Evolutionary conservation across 805 yeast genomes (phyloP).

Genomic region (Torulaspora microellipsoides): DNA sequence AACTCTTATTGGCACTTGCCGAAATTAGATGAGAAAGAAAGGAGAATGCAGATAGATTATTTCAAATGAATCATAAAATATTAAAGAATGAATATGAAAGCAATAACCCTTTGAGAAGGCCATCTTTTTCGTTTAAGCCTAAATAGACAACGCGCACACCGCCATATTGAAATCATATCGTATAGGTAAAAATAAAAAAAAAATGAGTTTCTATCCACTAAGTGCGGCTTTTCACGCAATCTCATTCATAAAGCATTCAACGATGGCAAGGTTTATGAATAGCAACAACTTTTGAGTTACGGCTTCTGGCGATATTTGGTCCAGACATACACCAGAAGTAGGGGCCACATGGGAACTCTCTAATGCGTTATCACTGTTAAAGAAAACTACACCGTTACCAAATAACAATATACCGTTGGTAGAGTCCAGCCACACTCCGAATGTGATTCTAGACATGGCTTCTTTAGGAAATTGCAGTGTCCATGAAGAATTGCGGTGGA

Average conservation of each 20-base stretch:
- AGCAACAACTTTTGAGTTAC: slow-evolving; percentile 16
- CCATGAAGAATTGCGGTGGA: slow-evolving; percentile 1
- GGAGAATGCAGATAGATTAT: no score
- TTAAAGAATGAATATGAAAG: no score
- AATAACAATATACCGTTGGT: slow-evolving; percentile 20
- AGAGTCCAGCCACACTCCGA: slow-evolving; percentile 24
- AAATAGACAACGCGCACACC: no score
- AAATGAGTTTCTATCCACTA: no score
- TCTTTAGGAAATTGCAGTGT: neutral
- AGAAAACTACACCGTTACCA: slow-evolving; percentile 11
- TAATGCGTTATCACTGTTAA: neutral
- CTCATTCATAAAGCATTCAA: slow-evolving; percentile 18
- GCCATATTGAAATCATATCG: no score
- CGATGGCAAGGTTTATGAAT: slow-evolving; percentile 21
- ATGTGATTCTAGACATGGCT: slow-evolving; percentile 1
- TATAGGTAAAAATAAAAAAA: no score
- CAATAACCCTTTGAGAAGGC: no score
- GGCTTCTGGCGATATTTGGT: slow-evolving; percentile 5
- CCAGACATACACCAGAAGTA: slow-evolving; percentile 11
- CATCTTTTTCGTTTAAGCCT: no score
- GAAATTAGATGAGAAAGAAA: no score
- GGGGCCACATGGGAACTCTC: slow-evolving; percentile 12
- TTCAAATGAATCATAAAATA: no score
- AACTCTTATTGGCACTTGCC: no score
- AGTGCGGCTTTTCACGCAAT: neutral